A percentile compares a stretch with the other conserved stretches of the same genome.
Conservation (phyloP, 495 filamentous ascomycete genomes). For the Usnea hakonensis region DNA sequence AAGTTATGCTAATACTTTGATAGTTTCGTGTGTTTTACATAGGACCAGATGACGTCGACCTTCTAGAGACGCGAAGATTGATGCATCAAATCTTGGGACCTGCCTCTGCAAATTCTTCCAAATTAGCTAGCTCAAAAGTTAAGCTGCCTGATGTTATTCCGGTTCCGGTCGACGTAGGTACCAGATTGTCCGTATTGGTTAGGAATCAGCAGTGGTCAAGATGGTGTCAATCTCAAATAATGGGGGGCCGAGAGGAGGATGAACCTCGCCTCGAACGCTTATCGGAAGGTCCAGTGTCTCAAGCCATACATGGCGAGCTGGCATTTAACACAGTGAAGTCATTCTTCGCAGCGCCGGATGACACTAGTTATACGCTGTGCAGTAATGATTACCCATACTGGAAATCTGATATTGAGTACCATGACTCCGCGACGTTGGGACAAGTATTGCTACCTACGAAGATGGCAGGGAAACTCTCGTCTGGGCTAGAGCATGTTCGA, state of each 20-base stretch:
- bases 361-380: not conserved
- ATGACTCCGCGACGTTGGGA: slow-evolving; percentile 5
- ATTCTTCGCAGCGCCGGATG: slow-evolving; percentile 4
- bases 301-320: not conserved
- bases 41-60: slow-evolving; percentile 13
- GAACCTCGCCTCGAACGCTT: too few relatives aligned
- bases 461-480: not conserved
- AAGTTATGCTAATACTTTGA: not conserved
- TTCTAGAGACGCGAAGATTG: slow-evolving; percentile 16
- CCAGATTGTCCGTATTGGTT: slow-evolving; percentile 5
- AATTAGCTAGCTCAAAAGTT: not conserved
- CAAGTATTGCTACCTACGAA: slow-evolving; percentile 2
- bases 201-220: slow-evolving; percentile 11
- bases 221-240: not conserved
- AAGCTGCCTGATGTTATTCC: not conserved
- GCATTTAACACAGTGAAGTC: not conserved
- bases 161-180: slow-evolving; percentile 11
- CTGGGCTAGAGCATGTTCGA: not conserved
- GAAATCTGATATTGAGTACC: not conserved
- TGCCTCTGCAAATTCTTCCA: not conserved
- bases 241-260: not conserved
- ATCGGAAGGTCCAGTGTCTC: not conserved
- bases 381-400: not conserved
- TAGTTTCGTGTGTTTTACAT: slow-evolving; percentile 16
- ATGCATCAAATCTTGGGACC: slow-evolving; percentile 11